These are phyloP conservation scores for Penicillium rolfsii DNA, from an alignment of 2,329 filamentous ascomycete genomes.

Conservation along the genomic window DNA sequence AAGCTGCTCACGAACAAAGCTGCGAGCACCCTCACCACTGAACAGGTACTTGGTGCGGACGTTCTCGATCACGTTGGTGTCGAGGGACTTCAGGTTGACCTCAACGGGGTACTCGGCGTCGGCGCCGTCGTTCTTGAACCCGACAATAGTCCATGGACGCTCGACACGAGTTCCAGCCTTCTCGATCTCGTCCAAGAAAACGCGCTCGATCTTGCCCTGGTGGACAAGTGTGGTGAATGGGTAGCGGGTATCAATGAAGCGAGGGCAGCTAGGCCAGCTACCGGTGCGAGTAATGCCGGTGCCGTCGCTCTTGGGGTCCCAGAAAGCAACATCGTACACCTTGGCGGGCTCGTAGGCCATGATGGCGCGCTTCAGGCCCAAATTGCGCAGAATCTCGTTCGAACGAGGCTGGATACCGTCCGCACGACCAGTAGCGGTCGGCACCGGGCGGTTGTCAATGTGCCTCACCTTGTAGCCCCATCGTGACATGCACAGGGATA, in stretches of 20 bases:
- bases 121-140: slow-evolving; percentile 62
- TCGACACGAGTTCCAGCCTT: slow-evolving; percentile 61
- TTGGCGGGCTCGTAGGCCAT: slow-evolving; percentile 87
- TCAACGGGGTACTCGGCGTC: slow-evolving; percentile 76
- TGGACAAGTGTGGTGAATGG: slow-evolving; percentile 66
- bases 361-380: slow-evolving; percentile 84
- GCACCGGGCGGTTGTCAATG: slow-evolving; percentile 86
- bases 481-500: slow-evolving; percentile 83
- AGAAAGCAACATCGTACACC: slow-evolving; percentile 73
- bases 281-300: slow-evolving; percentile 64
- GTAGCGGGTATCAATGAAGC: slow-evolving; percentile 71
- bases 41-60: slow-evolving; percentile 66
- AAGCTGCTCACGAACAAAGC: slow-evolving; percentile 64
- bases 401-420: slow-evolving; percentile 92
- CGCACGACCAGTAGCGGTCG: slow-evolving; percentile 81
- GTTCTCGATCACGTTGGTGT: slow-evolving; percentile 70
- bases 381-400: slow-evolving; percentile 81
- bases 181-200: slow-evolving; percentile 64
- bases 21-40: slow-evolving; percentile 64
- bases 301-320: slow-evolving; percentile 58
- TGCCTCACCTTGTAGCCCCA: slow-evolving; percentile 97
- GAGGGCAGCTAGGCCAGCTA: slow-evolving; percentile 84
- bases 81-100: slow-evolving; percentile 75
- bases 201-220: slow-evolving; percentile 65
- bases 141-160: slow-evolving; percentile 64